Percentiles rank a stretch among this genome's conserved stretches.
phyloP scores from a whole-genome alignment of 2,329 filamentous ascomycete species.

The Epichloe aotearoae region DNA sequence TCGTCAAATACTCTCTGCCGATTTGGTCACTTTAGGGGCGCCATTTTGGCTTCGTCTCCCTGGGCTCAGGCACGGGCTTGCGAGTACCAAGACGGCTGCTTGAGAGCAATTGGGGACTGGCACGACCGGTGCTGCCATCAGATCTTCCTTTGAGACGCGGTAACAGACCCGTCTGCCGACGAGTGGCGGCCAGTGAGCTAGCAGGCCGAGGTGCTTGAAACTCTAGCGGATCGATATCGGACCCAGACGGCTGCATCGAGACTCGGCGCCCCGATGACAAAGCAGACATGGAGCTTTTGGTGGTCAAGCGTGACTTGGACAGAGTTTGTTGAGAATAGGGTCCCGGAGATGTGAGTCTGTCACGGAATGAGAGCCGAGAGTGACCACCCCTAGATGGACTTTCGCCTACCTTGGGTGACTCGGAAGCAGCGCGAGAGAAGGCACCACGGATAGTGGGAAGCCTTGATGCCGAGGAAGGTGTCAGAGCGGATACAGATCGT shows the following conservation, averaged over 20 bases:
- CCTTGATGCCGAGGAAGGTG: constrained; percentile 30
- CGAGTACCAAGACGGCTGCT: constrained; percentile 32
- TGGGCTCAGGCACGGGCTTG: constrained; percentile 23
- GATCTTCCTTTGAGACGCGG: constrained; percentile 30
- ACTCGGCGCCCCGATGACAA: constrained; percentile 33
- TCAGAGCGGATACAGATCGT: constrained; percentile 29
- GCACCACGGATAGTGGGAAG: constrained; percentile 37
- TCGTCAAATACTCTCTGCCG: neutral
- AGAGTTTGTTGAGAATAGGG: constrained; percentile 33
- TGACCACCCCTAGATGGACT: constrained; percentile 30
- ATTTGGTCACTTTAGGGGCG: constrained; percentile 16
- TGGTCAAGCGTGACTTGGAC: constrained; percentile 29
- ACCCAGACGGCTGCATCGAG: constrained; percentile 36
- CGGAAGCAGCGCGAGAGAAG: constrained; percentile 30
- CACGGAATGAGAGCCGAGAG: constrained; percentile 39
- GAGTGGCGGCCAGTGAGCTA: constrained; percentile 39
- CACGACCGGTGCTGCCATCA: constrained; percentile 27
- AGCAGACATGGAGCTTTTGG: constrained; percentile 30
- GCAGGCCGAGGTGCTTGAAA: constrained; percentile 31
- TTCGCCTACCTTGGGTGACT: constrained; percentile 32
- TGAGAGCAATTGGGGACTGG: constrained; percentile 31
- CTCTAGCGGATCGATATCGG: constrained; percentile 19
- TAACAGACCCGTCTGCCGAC: constrained; percentile 39
- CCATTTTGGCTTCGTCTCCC: constrained; percentile 39
- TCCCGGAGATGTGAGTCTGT: constrained; percentile 36